These are phyloP conservation scores for Hygrocybe coccinea DNA, from an alignment of 768 basidiomycete species.

Conservation along the genomic window DNA sequence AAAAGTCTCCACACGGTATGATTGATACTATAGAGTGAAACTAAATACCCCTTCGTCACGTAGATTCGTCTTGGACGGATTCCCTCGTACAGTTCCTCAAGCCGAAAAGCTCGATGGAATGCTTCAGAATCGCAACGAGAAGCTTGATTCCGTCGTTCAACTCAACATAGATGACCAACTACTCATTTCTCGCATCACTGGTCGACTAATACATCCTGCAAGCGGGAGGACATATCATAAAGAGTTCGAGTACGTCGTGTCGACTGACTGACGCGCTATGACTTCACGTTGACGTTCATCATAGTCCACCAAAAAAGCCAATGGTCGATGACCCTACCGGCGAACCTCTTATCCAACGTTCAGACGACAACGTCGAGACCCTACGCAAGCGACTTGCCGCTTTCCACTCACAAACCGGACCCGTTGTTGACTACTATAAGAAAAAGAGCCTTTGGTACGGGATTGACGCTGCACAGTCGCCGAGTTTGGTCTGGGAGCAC, in stretches of 20 bases:
- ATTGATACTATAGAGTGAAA: too few relatives aligned
- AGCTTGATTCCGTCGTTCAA: conserved; percentile 88
- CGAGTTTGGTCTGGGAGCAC: conserved; percentile 86
- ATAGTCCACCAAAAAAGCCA: conserved; percentile 94
- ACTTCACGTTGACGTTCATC: conserved; percentile 1
- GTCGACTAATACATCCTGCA: conserved; percentile 85
- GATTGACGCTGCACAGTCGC: conserved; percentile 92
- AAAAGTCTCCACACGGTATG: neutral
- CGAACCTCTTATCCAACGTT: conserved; percentile 93
- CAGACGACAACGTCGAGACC: conserved; percentile 96
- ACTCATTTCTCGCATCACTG: conserved; percentile 96
- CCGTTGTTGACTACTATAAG: conserved; percentile 96
- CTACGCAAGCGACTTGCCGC: conserved; percentile 80
- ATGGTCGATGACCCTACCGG: conserved; percentile 92
- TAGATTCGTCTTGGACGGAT: conserved; percentile 98
- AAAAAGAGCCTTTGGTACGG: conserved; percentile 83
- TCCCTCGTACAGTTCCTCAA: conserved; percentile 95
- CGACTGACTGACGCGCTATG: neutral
- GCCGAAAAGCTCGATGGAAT: conserved; percentile 94
- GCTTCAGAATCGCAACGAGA: conserved; percentile 78
- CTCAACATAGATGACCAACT: conserved; percentile 90
- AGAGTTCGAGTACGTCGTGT: conserved; percentile 76
- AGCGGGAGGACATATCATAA: conserved; percentile 92
- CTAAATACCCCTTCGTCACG: too few relatives aligned
- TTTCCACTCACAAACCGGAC: conserved; percentile 93